Evolutionary conservation across 129 eudicot species (phyloP).

Genomic region (Flaveria linearis): DNA sequence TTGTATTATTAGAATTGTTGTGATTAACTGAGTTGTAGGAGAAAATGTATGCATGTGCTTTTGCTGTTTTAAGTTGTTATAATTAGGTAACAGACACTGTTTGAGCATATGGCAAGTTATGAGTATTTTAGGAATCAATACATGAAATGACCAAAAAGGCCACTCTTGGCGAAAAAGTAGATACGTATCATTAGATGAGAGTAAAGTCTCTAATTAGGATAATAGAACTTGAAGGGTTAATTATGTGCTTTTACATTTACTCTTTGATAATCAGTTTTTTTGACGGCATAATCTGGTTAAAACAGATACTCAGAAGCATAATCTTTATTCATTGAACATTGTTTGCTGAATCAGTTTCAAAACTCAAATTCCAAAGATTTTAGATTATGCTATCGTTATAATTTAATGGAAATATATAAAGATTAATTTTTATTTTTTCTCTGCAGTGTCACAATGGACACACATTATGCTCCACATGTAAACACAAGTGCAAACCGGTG

Average conservation of each 20-base stretch:
- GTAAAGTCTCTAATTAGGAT: not conserved
- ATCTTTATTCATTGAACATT: not conserved
- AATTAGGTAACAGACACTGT: not conserved
- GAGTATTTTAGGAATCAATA: not conserved
- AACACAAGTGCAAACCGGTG: slow-evolving; percentile 88
- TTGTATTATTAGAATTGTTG: not conserved
- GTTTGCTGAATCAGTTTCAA: not conserved
- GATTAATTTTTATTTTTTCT: not conserved
- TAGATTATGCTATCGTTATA: not conserved
- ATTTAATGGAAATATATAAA: not conserved
- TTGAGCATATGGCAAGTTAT: not conserved
- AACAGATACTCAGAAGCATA: not conserved
- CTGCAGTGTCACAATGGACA: slow-evolving; percentile 99
- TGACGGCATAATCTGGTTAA: not conserved
- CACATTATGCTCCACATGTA: slow-evolving; percentile 95
- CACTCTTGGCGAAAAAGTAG: not conserved
- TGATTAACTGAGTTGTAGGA: not conserved
- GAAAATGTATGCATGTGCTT: not conserved
- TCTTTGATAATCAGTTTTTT: not conserved
- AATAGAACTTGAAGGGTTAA: not conserved
- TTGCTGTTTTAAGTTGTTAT: not conserved
- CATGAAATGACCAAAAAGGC: not conserved
- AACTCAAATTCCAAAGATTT: not conserved
- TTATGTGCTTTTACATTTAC: not conserved
- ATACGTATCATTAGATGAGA: not conserved